phyloP scores from a whole-genome alignment of 2,329 filamentous ascomycete species.

The Spiromastix sp. region DNA sequence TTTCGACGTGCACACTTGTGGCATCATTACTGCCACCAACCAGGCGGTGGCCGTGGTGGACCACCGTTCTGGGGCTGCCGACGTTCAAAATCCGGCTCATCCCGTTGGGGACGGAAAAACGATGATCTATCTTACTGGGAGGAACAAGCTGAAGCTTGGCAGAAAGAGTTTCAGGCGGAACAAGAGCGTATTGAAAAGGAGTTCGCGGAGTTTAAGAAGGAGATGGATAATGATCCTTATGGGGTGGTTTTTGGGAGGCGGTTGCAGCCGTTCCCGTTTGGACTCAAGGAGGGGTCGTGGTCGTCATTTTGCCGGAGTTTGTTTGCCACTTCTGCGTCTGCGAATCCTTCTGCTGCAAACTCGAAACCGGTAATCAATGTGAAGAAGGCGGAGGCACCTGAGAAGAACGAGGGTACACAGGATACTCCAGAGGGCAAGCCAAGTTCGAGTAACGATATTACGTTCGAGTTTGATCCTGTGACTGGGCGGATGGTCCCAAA shows the following conservation, averaged over 20 bases:
- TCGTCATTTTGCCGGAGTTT: slow-evolving; percentile 23
- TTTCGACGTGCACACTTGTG: too few species aligned
- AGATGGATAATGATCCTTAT: slow-evolving; percentile 29
- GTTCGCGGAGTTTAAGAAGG: slow-evolving; percentile 27
- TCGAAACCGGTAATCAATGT: slow-evolving; percentile 1
- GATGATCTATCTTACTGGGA: too few species aligned
- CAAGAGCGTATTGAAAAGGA: slow-evolving; percentile 17
- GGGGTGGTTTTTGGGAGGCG: slow-evolving; percentile 30
- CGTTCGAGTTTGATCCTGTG: slow-evolving; percentile 33
- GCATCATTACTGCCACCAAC: too few species aligned
- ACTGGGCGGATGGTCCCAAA: slow-evolving; percentile 29
- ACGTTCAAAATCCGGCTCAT: too few species aligned
- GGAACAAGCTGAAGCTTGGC: background rate
- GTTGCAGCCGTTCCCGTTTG: slow-evolving; percentile 16
- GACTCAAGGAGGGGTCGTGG: slow-evolving; percentile 16
- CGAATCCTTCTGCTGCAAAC: slow-evolving; percentile 1
- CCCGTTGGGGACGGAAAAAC: too few species aligned
- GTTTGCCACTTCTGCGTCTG: slow-evolving; percentile 9
- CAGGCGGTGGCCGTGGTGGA: too few species aligned
- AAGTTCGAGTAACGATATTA: slow-evolving; percentile 1
- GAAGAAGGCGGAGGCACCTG: background rate
- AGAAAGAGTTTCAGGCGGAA: slow-evolving; percentile 12
- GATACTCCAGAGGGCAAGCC: background rate
- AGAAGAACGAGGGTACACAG: slow-evolving; percentile 6
- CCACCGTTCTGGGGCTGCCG: too few species aligned